phyloP scores from a whole-genome alignment of 306 rosid species.

The Dryas octopetala region DNA sequence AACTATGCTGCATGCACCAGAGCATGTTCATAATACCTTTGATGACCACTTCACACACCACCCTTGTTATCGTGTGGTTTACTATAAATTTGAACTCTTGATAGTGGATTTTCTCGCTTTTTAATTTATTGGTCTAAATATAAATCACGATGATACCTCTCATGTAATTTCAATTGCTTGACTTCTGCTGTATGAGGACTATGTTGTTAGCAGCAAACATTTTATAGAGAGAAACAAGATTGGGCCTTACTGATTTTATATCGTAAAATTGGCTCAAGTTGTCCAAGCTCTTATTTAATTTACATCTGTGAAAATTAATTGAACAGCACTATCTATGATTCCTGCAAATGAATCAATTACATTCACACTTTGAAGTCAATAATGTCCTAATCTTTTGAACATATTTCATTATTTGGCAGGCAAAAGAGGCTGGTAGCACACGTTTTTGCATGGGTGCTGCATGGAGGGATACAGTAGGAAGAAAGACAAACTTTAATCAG shows the following conservation, averaged over 20 bases:
- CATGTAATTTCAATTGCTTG: neutral
- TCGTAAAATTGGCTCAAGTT: neutral
- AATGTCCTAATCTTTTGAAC: neutral
- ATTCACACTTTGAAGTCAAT: neutral
- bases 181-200: neutral
- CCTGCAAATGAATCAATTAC: neutral
- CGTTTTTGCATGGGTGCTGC: conserved; percentile 99
- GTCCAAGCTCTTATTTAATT: neutral
- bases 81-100: neutral
- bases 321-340: neutral
- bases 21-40: neutral
- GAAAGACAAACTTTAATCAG: conserved; percentile 88
- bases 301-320: neutral
- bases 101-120: neutral
- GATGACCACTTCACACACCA: neutral
- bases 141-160: neutral
- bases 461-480: conserved; percentile 93
- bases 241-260: neutral
- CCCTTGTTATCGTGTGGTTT: neutral
- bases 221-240: neutral
- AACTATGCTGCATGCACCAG: neutral
- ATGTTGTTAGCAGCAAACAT: neutral
- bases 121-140: neutral
- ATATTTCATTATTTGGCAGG: conserved; percentile 50
- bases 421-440: conserved; percentile 97